Base-by-base conservation (phyloP, 2,329 filamentous ascomycete species). In the Cercospora sp. region DNA sequence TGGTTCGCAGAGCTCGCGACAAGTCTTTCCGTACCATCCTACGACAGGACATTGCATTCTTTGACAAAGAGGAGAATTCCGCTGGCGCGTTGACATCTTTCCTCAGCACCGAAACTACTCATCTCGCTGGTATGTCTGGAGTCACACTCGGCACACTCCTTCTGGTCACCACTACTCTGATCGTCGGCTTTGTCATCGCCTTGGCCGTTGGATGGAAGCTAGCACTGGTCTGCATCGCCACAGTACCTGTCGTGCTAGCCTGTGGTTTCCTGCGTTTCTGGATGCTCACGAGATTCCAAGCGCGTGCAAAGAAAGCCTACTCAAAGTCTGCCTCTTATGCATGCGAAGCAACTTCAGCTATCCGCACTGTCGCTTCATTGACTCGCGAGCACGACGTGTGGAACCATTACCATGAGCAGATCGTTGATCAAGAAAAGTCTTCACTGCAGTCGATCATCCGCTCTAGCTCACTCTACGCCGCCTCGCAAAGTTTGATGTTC, bases 211-310 rank as follows among this genome's bases (percentile, higher is more conserved):
- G 91, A 2, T 97, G 93, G 93, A 96, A 96, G 79, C 83, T 97
- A 20, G 90, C 91, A 10, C 85, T 96, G 0, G 92, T 96, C 28
- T 94, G 92, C 74, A 90, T 91, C 65, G 84, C 92, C 2, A 91
- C 89, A 0, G 89, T 96, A 20, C 93, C 93, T 0, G 79, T 96
- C 31, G 84, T 96, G 10, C 82, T 96, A 1, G 89, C 83, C 5
- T 95, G 91, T 76, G 91, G 93, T n/a, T 95, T 93, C 82, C 89
- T 93, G 80, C 89, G 93, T 3, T 96, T 97, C 81, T 94, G 88
- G 80, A 89, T 95, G 81, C 85, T 96, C 23, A 89, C 92, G 1
- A 86, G 88, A 71, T 97, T 93, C 82, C 91, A 92, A 81, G 85
- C 85, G 42, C 90, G 91, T 26, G 90, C 93, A 1, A 96, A 95